These are phyloP conservation scores for Globisporangium orthogonon DNA, from an alignment of 352 stramenopile species.

Conservation along the genomic window DNA sequence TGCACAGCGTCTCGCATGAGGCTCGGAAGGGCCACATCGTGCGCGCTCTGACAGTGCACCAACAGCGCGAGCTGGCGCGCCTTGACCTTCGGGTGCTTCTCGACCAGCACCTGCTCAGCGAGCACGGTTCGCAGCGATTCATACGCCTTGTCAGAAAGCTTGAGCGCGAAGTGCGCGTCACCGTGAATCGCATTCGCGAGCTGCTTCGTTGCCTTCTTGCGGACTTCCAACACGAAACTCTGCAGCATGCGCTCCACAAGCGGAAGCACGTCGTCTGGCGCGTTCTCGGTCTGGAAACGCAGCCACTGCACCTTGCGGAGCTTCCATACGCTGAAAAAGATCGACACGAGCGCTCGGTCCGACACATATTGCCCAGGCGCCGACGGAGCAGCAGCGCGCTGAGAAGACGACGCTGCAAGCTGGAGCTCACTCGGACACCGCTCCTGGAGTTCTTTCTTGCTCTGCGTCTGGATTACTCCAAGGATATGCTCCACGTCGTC, in stretches of 20 bases:
- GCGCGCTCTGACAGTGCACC: constrained; percentile 25
- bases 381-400: neutral
- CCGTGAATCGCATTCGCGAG: constrained; percentile 23
- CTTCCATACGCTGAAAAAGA: constrained; percentile 26
- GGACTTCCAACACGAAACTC: constrained; percentile 44
- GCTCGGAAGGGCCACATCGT: constrained; percentile 10
- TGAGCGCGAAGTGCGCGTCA: constrained; percentile 9
- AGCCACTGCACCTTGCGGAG: constrained; percentile 9
- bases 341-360: constrained; percentile 41
- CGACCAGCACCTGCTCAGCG: constrained; percentile 37
- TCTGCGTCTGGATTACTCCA: constrained; percentile 19
- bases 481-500: constrained; percentile 11
- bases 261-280: constrained; percentile 1
- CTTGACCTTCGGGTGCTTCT: constrained; percentile 65
- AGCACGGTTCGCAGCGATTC: constrained; percentile 31
- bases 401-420: neutral
- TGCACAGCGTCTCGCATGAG: constrained; percentile 16
- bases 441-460: constrained; percentile 22
- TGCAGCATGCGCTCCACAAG: constrained; percentile 32
- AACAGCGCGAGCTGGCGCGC: constrained; percentile 49
- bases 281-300: constrained; percentile 2
- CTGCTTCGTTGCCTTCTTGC: constrained; percentile 54
- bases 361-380: constrained; percentile 33
- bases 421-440: constrained; percentile 9
- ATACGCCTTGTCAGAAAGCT: constrained; percentile 5